A percentile compares a stretch with the other conserved stretches of the same genome.
These are phyloP conservation scores for Fonsecaea pugnacius DNA, from an alignment of 2,329 filamentous ascomycete species.

Conservation along the genomic window DNA sequence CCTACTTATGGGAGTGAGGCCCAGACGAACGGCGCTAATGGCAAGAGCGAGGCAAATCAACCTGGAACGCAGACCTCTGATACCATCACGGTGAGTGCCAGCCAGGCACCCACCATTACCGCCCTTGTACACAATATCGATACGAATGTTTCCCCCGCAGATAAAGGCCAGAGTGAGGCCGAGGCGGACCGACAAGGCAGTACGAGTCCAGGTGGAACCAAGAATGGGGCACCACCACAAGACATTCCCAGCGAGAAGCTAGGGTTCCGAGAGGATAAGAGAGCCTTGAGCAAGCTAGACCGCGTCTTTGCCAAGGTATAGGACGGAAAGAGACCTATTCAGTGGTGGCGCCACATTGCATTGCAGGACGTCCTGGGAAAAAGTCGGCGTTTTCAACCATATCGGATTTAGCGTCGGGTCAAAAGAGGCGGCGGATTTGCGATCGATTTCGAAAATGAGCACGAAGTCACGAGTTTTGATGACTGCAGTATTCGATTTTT, in stretches of 20 bases:
- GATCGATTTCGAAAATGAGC: conserved; percentile 1
- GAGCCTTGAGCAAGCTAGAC: conserved; percentile 69
- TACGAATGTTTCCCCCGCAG: conserved; percentile 57
- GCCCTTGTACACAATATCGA: conserved; percentile 50
- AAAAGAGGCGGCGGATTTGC: conserved; percentile 1
- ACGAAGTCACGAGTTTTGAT: conserved; percentile 15
- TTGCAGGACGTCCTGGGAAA: conserved; percentile 8
- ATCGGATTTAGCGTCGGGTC: conserved; percentile 1
- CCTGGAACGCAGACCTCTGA: conserved; percentile 32
- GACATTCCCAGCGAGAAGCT: conserved; percentile 63
- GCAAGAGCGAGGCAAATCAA: conserved; percentile 18
- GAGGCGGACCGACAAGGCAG: conserved; percentile 47
- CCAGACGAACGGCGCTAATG: conserved; percentile 16
- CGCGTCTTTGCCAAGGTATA: conserved; percentile 49
- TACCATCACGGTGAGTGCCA: conserved; percentile 39
- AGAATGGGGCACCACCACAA: conserved; percentile 50
- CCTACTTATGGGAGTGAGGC: conserved; percentile 16
- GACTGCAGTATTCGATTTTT: conserved; percentile 3
- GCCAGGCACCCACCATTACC: conserved; percentile 60
- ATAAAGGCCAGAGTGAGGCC: conserved; percentile 52
- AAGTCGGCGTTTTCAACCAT: conserved; percentile 3
- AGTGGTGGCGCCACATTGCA: not conserved
- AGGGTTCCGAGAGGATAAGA: conserved; percentile 66
- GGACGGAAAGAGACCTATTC: not conserved
- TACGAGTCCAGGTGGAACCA: conserved; percentile 44